Base-by-base conservation (phyloP, 805 yeast genomes). In the Saturnispora gosingensis region DNA sequence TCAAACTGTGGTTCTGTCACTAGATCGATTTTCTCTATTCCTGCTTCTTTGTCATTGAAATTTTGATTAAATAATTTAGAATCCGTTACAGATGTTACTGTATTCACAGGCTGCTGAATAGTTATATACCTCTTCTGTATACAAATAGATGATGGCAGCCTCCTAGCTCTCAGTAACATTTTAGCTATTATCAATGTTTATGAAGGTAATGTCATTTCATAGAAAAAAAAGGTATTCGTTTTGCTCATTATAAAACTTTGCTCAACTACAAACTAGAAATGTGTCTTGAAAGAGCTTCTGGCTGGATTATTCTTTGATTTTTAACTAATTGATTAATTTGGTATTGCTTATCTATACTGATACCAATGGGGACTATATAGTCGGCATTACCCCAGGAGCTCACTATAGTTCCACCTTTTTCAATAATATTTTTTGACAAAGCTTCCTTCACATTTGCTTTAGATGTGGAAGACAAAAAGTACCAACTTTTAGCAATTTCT, bases 1-100 rank as follows among this genome's bases (percentile, higher is more conserved):
- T 71, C 64, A 54, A 77, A 70, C 27, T 63, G 53, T 1, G 73
- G 69, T 3, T 52, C 53, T 5, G n/a, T 36, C 13, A 43, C 10
- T 13, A 35, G 20, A 15, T 43, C 46, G 10, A 20, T 20, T 15
- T 20, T 3, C 13, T 48, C 36, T 18, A 39, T 18, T 35, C 27
- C 47, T 11, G 24, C 16, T 20, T 35, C 45, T 13, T 18, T 36
- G 27, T n/a, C 16, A 24, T 11, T 27, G 11, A 5, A 11, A 15
- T 40, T 40, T 40, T 22, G 30, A 11, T 22, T 8, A 24, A 40
- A 22, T n/a, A 20, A 24, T 5, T 5, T 40, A 13, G 44, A 15
- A 40, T 54, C 55, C 16, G 58, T 48, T 38, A 61, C 18, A 4
- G 43, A 39, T 3, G 45, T 46, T 2, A 52, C 32, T 1, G 51